Conservation (phyloP, 2,329 filamentous ascomycete species). For the Penicillium sp. region DNA sequence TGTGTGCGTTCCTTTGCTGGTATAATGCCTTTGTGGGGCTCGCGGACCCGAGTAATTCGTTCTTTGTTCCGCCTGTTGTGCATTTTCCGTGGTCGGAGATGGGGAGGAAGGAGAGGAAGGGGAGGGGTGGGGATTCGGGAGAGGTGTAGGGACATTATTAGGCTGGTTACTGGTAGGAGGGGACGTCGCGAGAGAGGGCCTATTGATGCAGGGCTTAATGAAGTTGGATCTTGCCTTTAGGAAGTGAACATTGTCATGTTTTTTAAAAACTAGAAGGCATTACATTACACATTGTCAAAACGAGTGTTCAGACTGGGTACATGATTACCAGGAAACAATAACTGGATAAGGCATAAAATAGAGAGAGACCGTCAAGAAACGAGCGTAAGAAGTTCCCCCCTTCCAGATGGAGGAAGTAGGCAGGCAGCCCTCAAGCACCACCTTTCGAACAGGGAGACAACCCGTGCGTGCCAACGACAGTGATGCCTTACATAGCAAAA, state of each 20-base stretch:
- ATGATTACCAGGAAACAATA: neutral
- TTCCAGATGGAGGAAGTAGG: too few species aligned
- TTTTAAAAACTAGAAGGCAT: neutral
- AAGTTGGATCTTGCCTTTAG: neutral
- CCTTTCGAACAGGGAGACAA: neutral
- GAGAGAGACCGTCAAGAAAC: neutral
- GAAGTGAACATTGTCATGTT: neutral
- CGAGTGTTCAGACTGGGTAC: neutral
- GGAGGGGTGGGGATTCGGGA: neutral
- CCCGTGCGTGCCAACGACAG: too few species aligned
- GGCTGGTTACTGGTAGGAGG: too few species aligned
- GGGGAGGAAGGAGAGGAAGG: constrained; percentile 48
- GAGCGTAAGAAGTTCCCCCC: neutral
- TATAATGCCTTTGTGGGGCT: constrained; percentile 83
- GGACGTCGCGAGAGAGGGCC: too few species aligned
- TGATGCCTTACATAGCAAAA: constrained; percentile 30
- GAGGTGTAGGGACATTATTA: neutral
- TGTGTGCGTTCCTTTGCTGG: constrained; percentile 80
- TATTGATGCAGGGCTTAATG: neutral
- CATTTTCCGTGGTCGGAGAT: constrained; percentile 92
- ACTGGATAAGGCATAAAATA: neutral
- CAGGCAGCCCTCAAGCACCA: neutral
- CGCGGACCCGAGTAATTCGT: constrained; percentile 69
- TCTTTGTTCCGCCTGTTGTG: constrained; percentile 85
- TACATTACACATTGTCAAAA: neutral